Conservation (phyloP, 2,329 filamentous ascomycete genomes). For the Penicillium aurantiogriseum region DNA sequence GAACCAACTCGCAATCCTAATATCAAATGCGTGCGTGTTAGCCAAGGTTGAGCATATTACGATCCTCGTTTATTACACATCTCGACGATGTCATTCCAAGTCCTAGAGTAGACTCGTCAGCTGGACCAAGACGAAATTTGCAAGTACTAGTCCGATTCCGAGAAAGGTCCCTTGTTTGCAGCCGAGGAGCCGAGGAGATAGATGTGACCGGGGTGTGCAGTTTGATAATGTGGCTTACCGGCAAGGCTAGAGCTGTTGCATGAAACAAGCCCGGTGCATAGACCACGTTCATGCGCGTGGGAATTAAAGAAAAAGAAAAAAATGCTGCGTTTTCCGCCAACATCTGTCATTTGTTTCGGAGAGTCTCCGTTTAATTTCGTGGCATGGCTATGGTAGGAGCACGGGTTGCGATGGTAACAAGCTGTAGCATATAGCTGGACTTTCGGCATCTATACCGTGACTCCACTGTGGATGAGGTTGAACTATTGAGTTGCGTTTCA, state of each 20-base stretch:
- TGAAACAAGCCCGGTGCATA: neutral
- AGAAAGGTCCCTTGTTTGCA: neutral
- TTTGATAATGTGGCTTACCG: neutral
- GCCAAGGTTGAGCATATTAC: constrained; percentile 1
- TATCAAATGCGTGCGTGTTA: neutral
- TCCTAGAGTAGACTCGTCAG: neutral
- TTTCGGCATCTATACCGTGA: neutral
- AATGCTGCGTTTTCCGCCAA: neutral
- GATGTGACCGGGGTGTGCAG: neutral
- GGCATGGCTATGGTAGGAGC: neutral
- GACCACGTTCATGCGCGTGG: neutral
- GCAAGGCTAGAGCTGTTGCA: neutral
- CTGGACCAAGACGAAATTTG: neutral
- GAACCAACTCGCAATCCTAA: neutral
- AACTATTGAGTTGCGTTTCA: constrained; percentile 15
- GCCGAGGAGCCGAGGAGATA: neutral
- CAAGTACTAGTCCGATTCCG: neutral
- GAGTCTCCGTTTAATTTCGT: neutral
- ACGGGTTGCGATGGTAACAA: constrained; percentile 3
- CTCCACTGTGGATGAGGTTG: neutral
- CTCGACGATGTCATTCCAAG: neutral
- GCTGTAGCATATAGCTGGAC: neutral
- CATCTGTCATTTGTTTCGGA: neutral
- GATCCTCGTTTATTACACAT: neutral
- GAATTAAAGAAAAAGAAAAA: no score